Percentiles rank a stretch among this genome's conserved stretches.
phyloP scores from a whole-genome alignment of 768 basidiomycete genomes.

The Candolleomyces aberdarensis region DNA sequence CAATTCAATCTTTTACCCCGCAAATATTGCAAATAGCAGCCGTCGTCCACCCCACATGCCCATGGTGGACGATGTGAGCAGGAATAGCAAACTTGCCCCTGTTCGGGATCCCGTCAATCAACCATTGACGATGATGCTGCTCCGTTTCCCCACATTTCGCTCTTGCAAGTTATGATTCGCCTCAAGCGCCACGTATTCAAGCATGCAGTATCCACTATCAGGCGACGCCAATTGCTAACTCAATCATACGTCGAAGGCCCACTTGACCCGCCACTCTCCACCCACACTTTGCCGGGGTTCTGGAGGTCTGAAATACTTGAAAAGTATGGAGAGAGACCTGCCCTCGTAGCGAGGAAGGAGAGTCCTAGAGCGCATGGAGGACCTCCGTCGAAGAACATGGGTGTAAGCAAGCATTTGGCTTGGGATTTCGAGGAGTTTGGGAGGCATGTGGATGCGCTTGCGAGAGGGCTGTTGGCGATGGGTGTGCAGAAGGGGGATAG shows the following conservation, averaged over 20 bases:
- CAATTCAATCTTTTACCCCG: no score
- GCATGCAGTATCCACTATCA: neutral
- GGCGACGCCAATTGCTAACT: slow-evolving; percentile 27
- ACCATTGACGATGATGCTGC: no score
- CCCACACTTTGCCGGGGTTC: slow-evolving; percentile 57
- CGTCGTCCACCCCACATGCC: no score
- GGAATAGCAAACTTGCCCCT: no score
- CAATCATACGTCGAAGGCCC: slow-evolving; percentile 59
- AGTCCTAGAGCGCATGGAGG: slow-evolving; percentile 56
- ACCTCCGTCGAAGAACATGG: slow-evolving; percentile 50
- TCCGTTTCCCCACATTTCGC: no score
- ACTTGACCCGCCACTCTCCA: slow-evolving; percentile 49
- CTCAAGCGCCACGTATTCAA: no score
- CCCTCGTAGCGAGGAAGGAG: slow-evolving; percentile 65
- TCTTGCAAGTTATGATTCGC: no score
- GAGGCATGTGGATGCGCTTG: slow-evolving; percentile 59
- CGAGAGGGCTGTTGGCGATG: slow-evolving; percentile 64
- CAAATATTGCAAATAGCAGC: no score
- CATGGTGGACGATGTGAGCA: no score
- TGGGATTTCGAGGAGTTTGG: slow-evolving; percentile 78
- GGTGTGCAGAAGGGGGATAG: slow-evolving; percentile 76
- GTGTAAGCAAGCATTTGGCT: slow-evolving; percentile 47
- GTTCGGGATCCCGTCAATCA: no score
- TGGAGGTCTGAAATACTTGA: slow-evolving; percentile 56
- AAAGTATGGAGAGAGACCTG: slow-evolving; percentile 48